Evolutionary conservation across 192 early-diverging fungal genomes (phyloP), one percentile per base, ranked within the genome.

Genomic region (Bifiguratus adelaidae): DNA sequence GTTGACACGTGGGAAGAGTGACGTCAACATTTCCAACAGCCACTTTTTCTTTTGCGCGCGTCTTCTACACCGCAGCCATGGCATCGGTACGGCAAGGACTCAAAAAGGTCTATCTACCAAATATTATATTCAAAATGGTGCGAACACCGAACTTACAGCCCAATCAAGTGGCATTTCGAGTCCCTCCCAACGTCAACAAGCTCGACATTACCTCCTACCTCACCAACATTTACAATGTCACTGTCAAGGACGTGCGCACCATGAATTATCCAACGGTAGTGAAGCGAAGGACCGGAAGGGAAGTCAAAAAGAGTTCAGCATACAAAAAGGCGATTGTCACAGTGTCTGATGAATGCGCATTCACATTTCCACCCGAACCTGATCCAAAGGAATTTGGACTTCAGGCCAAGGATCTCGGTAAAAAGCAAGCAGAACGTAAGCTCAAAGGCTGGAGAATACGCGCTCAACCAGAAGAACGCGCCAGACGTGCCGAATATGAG

Each of bases 201-300:
- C 74, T 97, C 30, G 94, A 97, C 58, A 89, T 97, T 57, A 72
- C 76, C 32, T 80, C 82, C 42, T 89, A 90, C 52, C 78, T 97
- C 20, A 61, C 76, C 41, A 76, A 86, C 47, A 79, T 95, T 23
- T 97, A 97, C 63, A 71, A 80, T 40, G 70, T 93, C 22, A 73
- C 69, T 28, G 73, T 97, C 6, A 76, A 78, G 16, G 87, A 90
- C 54, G 85, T 97, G 11, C 83, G 91, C 44, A 97, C 91, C 6
- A 78, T 88, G 68, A 91, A 89, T 65, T 89, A 91, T 61, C 71
- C 78, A 18, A 85, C 85, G 27, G 64, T 58, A 20, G 51, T 54
- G 23, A 61, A 53, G 22, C 51, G 49, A 29, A 42, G 68, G 43
- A 30, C 30, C 36, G 37, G 75, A 33, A 34, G 65, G 52, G 41